These are phyloP conservation scores for Dipodascus albidus DNA, from an alignment of 805 yeast genomes.

Conservation along the genomic window DNA sequence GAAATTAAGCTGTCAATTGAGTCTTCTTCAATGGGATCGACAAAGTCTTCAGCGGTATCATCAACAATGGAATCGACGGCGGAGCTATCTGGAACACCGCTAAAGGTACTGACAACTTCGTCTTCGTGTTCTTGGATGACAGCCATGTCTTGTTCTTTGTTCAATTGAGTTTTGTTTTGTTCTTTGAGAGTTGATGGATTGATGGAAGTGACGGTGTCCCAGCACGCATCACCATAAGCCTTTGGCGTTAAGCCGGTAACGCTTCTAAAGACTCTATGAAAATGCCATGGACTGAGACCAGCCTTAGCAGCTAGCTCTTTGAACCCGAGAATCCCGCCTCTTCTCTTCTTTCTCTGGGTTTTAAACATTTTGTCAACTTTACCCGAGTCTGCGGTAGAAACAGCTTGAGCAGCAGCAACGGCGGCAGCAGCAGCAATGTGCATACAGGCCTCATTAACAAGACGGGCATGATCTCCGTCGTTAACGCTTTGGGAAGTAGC, in stretches of 20 bases:
- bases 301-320: conserved; percentile 81
- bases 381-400: conserved; percentile 14
- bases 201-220: conserved; percentile 21
- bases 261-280: conserved; percentile 79
- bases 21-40: background rate
- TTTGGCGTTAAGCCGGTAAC: conserved; percentile 83
- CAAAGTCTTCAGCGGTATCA: background rate
- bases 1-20: background rate
- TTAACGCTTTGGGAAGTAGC: conserved; percentile 24
- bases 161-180: background rate
- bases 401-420: conserved; percentile 27
- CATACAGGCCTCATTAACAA: conserved; percentile 70
- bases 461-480: conserved; percentile 56
- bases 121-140: background rate
- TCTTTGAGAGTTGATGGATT: background rate
- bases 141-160: background rate
- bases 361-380: conserved; percentile 7
- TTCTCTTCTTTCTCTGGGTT: conserved; percentile 22
- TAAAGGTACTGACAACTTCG: background rate
- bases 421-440: conserved; percentile 77
- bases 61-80: background rate
- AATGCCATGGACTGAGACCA: conserved; percentile 83
- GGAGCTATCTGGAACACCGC: no score
- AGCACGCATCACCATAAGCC: conserved; percentile 78
- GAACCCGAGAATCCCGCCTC: conserved; percentile 38